Base-by-base conservation (phyloP, 1,139 yeast genomes). In the Hansenula lynferdii region DNA sequence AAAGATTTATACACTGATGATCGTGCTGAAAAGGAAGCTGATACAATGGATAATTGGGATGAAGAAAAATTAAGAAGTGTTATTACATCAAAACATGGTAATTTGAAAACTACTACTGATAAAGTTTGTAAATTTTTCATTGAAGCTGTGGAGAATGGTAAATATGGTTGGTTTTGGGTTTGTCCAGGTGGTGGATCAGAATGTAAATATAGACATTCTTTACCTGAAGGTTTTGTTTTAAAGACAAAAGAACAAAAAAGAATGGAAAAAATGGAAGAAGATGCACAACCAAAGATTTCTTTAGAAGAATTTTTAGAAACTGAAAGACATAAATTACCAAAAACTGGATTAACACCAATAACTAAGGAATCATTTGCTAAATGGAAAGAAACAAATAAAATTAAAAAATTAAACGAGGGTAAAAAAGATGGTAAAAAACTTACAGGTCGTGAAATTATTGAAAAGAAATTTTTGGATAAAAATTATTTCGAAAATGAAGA, bases 91-190 rank as follows among this genome's bases (percentile, higher is more conserved):
- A 94, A 92, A 66, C 97, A 89, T 56, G 97, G 98, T 41, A 92
- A 92, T 61, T 92, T 84, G 37, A 79, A 81, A 61, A 89, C 97
- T 12, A 89, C 97, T 21, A 94, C 99, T 3, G 97, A 92, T 48
- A 94, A 76, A 49, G 89, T 94, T 35, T 94, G 99, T 75, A 92
- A 90, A 62, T 80, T 64, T 63, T 94, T 94, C 66, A 85, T 92
- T 53, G 96, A 89, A 44, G 98, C 98, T 0, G 97, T 94, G 44
- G 98, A 94, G 59, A 89, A 89, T 57, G 94, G 95, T 42, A 90
- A 92, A 61, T 92, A 94, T 60, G 98, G 99, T 54, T 92, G 98
- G 98, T 90, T 92, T 65, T 92, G 98, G 99, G 75, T 77, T 24
- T 92, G 99, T 69, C 99, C 98, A 27, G 86, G 86, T 53, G 92